Percentiles rank a stretch among this genome's conserved stretches.
Conservation (phyloP, 2,329 filamentous ascomycete species). For the Paracoccidioides brasiliensis region DNA sequence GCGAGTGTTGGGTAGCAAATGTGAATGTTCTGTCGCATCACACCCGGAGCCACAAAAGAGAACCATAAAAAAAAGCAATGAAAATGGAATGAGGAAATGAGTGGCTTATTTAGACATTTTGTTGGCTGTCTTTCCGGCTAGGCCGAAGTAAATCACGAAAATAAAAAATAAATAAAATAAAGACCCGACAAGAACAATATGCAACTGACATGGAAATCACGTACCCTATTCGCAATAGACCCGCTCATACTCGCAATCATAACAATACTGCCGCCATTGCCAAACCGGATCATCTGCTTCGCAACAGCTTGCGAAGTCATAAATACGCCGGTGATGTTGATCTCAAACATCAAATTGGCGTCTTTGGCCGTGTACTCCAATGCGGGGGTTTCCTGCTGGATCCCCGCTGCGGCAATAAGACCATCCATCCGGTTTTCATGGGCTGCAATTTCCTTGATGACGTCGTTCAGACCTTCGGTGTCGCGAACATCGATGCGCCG, state of each 20-base stretch:
- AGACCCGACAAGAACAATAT: neutral
- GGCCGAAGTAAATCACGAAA: neutral
- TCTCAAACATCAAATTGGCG: conserved; percentile 49
- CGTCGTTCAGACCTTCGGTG: conserved; percentile 50
- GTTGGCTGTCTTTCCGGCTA: no score
- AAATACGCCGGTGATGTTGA: conserved; percentile 49
- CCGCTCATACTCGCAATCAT: conserved; percentile 53
- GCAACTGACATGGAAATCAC: conserved; percentile 6
- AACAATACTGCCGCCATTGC: conserved; percentile 46
- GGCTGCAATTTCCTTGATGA: conserved; percentile 56
- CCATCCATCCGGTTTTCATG: conserved; percentile 64
- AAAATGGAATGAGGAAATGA: no score
- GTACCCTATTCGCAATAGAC: conserved; percentile 42
- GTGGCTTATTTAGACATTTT: no score
- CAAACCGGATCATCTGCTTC: conserved; percentile 37
- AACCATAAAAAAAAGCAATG: no score
- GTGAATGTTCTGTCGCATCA: no score
- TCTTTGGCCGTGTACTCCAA: conserved; percentile 60
- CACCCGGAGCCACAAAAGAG: no score
- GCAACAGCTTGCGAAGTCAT: conserved; percentile 52
- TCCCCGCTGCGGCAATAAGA: conserved; percentile 57
- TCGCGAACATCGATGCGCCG: conserved; percentile 70
- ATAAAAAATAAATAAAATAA: neutral
- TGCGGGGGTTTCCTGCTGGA: conserved; percentile 70
- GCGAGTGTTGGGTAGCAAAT: neutral